Conservation (phyloP, 129 eudicot species). For the Pulicaria dysenterica region DNA sequence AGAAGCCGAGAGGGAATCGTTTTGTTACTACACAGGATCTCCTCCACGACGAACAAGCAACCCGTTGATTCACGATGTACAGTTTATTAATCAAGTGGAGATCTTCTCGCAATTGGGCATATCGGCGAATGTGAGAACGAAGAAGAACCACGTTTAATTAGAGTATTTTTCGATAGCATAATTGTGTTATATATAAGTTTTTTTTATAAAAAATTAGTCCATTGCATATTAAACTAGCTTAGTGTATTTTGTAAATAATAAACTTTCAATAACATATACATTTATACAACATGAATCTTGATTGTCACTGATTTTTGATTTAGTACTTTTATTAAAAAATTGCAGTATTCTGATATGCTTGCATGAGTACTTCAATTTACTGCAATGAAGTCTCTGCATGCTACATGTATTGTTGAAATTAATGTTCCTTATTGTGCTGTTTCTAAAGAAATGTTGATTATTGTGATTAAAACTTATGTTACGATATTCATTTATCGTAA, state of each 20-base stretch:
- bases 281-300: neutral
- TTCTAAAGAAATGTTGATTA: too few species aligned
- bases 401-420: too few species aligned
- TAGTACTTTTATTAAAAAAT: too few species aligned
- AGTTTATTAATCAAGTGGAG: slow-evolving; percentile 56
- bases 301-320: neutral
- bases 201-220: slow-evolving; percentile 9
- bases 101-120: slow-evolving; percentile 32
- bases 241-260: slow-evolving; percentile 21
- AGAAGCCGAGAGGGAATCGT: slow-evolving; percentile 36
- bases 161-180: slow-evolving; percentile 11
- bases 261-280: neutral
- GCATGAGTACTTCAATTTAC: too few species aligned
- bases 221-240: neutral
- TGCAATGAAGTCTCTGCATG: too few species aligned
- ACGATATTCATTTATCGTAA: too few species aligned
- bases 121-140: too few species aligned
- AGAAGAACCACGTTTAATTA: too few species aligned
- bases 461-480: too few species aligned
- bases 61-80: slow-evolving; percentile 72
- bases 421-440: too few species aligned
- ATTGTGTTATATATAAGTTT: neutral
- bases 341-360: too few species aligned
- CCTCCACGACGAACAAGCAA: slow-evolving; percentile 67
- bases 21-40: slow-evolving; percentile 53